Conservation (phyloP, 1,139 yeast genomes). For the Debaryomyces coudertii region DNA sequence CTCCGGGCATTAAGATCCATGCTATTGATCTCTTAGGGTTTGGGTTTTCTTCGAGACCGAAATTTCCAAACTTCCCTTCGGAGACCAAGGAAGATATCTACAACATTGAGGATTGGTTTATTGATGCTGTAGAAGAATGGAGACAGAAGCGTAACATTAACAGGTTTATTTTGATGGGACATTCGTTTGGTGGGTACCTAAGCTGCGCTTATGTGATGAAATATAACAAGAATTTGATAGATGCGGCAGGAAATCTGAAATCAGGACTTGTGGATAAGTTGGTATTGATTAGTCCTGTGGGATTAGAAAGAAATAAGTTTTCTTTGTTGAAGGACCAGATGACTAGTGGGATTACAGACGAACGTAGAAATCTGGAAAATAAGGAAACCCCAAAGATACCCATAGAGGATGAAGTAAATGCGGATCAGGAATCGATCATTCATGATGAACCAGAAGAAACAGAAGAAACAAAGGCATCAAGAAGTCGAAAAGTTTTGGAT, state of each 20-base stretch:
- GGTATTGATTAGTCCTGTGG: constrained; percentile 50
- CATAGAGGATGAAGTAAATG: constrained; percentile 28
- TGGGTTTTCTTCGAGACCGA: constrained; percentile 48
- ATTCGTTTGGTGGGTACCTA: constrained; percentile 91
- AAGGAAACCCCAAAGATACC: constrained; percentile 19
- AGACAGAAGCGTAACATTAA: constrained; percentile 56
- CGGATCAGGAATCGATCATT: constrained; percentile 33
- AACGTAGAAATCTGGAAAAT: constrained; percentile 20
- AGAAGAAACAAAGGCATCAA: constrained; percentile 17
- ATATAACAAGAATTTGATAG: constrained; percentile 44
- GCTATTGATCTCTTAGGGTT: constrained; percentile 51
- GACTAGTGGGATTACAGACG: constrained; percentile 18
- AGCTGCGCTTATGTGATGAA: constrained; percentile 77
- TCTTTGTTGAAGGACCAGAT: constrained; percentile 32
- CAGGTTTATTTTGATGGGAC: constrained; percentile 78
- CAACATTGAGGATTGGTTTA: constrained; percentile 72
- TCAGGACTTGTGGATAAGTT: constrained; percentile 39
- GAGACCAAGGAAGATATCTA: constrained; percentile 34
- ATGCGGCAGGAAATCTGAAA: constrained; percentile 24
- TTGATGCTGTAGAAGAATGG: constrained; percentile 87
- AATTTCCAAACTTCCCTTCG: constrained; percentile 36
- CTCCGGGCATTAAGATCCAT: constrained; percentile 49
- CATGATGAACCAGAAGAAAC: constrained; percentile 16
- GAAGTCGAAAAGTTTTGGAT: constrained; percentile 28
- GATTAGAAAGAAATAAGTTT: constrained; percentile 42